A percentile compares a stretch with the other conserved stretches of the same genome.
Evolutionary conservation across 2,329 filamentous ascomycete species (phyloP).

Genomic region (Geosmithia flava): DNA sequence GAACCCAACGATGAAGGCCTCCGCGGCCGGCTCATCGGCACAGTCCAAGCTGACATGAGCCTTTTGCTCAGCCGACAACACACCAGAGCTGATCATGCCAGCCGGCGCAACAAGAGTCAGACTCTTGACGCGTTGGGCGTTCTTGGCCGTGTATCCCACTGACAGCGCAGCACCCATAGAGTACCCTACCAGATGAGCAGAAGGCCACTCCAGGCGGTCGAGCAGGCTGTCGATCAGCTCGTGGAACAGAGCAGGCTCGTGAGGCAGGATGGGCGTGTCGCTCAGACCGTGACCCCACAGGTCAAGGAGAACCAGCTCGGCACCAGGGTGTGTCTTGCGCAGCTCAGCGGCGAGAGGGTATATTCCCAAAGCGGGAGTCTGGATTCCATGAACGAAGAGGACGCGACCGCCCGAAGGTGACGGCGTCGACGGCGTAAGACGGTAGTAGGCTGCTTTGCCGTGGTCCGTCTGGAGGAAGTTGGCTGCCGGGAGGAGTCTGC

Average conservation of each 20-base stretch:
- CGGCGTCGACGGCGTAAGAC: background rate
- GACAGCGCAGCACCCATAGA: conserved; percentile 33
- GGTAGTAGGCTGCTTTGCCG: background rate
- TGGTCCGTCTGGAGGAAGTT: background rate
- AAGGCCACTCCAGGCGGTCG: conserved; percentile 23
- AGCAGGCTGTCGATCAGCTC: conserved; percentile 24
- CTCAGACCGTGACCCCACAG: conserved; percentile 42
- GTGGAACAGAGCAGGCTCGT: conserved; percentile 29
- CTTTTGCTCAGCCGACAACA: conserved; percentile 14
- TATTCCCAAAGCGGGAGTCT: conserved; percentile 36
- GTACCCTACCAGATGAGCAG: conserved; percentile 32
- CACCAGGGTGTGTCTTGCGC: conserved; percentile 15
- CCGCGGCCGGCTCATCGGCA: conserved; percentile 15
- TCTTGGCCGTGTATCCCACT: conserved; percentile 20
- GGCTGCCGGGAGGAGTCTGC: background rate
- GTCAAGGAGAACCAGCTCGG: conserved; percentile 31
- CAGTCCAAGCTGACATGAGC: conserved; percentile 8
- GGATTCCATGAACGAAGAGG: conserved; percentile 35
- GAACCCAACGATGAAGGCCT: conserved; percentile 5
- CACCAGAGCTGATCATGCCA: conserved; percentile 19
- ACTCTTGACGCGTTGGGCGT: conserved; percentile 15
- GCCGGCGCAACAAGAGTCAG: conserved; percentile 33
- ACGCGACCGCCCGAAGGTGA: conserved; percentile 9
- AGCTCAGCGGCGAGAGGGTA: conserved; percentile 25
- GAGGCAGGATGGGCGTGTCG: conserved; percentile 29